A percentile compares a stretch with the other conserved stretches of the same genome.
phyloP scores from a whole-genome alignment of 148 eudicot species.

The Spergularia marina region DNA sequence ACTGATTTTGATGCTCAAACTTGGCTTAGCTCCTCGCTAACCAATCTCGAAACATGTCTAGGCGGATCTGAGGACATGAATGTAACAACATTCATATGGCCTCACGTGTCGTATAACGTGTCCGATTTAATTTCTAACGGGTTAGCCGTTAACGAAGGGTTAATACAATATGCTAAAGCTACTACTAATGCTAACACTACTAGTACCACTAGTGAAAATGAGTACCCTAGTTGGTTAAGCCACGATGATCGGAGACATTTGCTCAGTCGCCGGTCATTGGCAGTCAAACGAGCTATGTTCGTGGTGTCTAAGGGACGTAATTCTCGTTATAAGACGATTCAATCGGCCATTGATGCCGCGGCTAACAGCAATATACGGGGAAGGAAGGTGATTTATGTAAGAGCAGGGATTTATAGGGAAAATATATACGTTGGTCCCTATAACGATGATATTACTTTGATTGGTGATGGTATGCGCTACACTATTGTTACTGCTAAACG shows the following conservation, averaged over 20 bases:
- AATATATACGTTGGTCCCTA: constrained; percentile 35
- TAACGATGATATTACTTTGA: constrained; percentile 51
- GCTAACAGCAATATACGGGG: constrained; percentile 27
- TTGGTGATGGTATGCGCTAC: constrained; percentile 61
- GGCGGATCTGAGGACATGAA: constrained; percentile 38
- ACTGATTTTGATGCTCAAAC: constrained; percentile 39
- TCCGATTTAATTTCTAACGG: constrained; percentile 44
- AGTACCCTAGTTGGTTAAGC: constrained; percentile 37
- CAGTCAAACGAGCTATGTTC: constrained; percentile 21
- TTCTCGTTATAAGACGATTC: constrained; percentile 36
- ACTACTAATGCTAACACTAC: neutral
- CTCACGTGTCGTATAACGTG: constrained; percentile 40
- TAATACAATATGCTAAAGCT: constrained; percentile 3
- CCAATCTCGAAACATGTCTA: constrained; percentile 43
- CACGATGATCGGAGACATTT: constrained; percentile 28
- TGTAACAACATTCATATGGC: constrained; percentile 32
- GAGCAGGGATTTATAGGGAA: constrained; percentile 46
- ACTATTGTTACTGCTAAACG: constrained; percentile 57
- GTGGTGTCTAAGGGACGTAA: constrained; percentile 44
- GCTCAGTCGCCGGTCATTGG: constrained; percentile 19
- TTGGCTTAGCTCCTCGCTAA: constrained; percentile 44
- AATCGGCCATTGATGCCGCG: constrained; percentile 48
- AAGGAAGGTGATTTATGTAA: constrained; percentile 40
- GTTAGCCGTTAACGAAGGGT: constrained; percentile 34
- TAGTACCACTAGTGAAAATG: neutral